These are phyloP conservation scores for Cryptomeria japonica DNA, from an alignment of 75 land plant genomes.

Conservation along the genomic window DNA sequence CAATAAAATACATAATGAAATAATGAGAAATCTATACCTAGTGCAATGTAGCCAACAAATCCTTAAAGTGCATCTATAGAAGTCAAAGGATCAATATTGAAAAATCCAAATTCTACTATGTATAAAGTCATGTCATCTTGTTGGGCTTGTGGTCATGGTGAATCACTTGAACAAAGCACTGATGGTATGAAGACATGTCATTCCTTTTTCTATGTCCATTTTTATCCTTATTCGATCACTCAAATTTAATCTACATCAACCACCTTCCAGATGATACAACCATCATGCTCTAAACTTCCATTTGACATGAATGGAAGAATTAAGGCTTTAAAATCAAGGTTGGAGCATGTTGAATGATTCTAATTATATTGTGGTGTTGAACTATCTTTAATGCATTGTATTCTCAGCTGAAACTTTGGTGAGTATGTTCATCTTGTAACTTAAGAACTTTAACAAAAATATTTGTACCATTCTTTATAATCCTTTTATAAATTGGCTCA, in stretches of 20 bases:
- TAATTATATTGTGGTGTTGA: too few relatives aligned
- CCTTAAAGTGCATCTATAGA: not conserved
- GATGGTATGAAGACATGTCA: not conserved
- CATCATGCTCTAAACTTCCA: not conserved
- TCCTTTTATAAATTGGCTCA: too few relatives aligned
- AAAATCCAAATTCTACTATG: not conserved
- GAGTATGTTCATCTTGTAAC: too few relatives aligned
- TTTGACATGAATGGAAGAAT: too few relatives aligned
- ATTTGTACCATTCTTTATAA: too few relatives aligned
- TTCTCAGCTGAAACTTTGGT: too few relatives aligned
- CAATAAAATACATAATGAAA: too few relatives aligned
- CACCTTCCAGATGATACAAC: not conserved
- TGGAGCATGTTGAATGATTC: too few relatives aligned
- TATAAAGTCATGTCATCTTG: not conserved
- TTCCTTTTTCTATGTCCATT: not conserved
- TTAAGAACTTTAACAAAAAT: too few relatives aligned
- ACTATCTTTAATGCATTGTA: too few relatives aligned
- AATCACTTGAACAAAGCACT: not conserved
- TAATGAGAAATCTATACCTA: not conserved
- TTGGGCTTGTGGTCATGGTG: not conserved
- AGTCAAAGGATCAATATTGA: not conserved
- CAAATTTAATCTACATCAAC: not conserved
- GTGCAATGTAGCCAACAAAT: not conserved
- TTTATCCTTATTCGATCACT: not conserved
- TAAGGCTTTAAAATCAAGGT: too few relatives aligned